Percentiles rank a stretch among this genome's conserved stretches.
These are phyloP conservation scores for Candida takata DNA, from an alignment of 805 yeast genomes.

Conservation along the genomic window DNA sequence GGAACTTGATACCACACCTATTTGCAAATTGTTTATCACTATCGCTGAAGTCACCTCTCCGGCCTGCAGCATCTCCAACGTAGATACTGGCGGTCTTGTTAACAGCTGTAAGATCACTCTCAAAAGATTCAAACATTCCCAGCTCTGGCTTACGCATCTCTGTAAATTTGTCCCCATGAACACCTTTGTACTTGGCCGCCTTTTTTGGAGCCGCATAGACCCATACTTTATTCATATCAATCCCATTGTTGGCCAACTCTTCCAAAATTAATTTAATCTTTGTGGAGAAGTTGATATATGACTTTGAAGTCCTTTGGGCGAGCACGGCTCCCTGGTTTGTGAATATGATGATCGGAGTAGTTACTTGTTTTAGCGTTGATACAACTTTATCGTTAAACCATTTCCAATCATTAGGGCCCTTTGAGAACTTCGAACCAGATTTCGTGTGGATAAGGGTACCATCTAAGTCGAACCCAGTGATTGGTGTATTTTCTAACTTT, in stretches of 20 bases:
- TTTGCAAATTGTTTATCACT: constrained; percentile 69
- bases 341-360: constrained; percentile 52
- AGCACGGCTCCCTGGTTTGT: constrained; percentile 79
- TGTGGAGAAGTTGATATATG: constrained; percentile 31
- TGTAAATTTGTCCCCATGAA: constrained; percentile 12
- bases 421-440: constrained; percentile 52
- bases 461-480: constrained; percentile 84
- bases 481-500: constrained; percentile 2
- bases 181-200: constrained; percentile 28
- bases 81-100: constrained; percentile 42
- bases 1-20: constrained; percentile 44
- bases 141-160: constrained; percentile 62
- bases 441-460: constrained; percentile 66
- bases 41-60: constrained; percentile 71
- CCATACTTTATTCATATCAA: constrained; percentile 26
- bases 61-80: constrained; percentile 98
- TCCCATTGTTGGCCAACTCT: constrained; percentile 24
- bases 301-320: constrained; percentile 30
- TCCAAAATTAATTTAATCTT: constrained; percentile 35
- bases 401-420: constrained; percentile 67
- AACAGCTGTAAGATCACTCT: constrained; percentile 29
- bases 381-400: constrained; percentile 40
- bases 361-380: constrained; percentile 4
- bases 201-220: constrained; percentile 61
- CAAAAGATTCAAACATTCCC: constrained; percentile 70